Evolutionary conservation across 345 rosid species (phyloP).

Genomic region (Melastoma malabathricum): DNA sequence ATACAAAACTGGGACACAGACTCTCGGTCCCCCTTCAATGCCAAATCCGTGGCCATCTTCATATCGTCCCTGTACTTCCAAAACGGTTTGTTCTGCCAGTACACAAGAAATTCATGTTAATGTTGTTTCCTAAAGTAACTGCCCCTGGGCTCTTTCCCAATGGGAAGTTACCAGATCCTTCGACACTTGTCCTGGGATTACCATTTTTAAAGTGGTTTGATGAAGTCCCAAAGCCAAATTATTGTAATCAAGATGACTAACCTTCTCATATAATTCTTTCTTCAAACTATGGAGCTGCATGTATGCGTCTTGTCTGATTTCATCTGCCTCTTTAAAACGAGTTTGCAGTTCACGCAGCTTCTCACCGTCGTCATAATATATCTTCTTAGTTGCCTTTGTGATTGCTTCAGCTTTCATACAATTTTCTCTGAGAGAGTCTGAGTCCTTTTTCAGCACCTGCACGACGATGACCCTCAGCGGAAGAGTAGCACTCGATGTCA

Average conservation of each 20-base stretch:
- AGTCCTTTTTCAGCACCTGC: conserved; percentile 65
- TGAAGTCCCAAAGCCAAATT: no score
- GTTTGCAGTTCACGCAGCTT: conserved; percentile 28
- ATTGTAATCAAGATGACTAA: conserved; percentile 9
- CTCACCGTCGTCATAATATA: conserved; percentile 27
- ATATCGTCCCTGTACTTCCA: conserved; percentile 50
- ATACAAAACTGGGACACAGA: conserved; percentile 44
- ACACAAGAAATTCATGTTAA: neutral
- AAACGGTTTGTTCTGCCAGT: conserved; percentile 43
- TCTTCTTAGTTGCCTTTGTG: conserved; percentile 41
- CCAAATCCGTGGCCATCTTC: conserved; percentile 42
- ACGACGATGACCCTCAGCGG: neutral
- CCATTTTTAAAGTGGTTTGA: no score
- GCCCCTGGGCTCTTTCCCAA: neutral
- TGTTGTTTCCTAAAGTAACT: conserved; percentile 1
- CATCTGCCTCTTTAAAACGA: conserved; percentile 47
- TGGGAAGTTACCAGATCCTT: no score
- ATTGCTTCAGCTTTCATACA: conserved; percentile 42
- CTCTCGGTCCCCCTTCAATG: conserved; percentile 36
- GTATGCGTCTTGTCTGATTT: conserved; percentile 60
- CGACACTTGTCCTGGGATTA: no score
- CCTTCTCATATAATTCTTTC: conserved; percentile 54
- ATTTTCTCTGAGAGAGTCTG: conserved; percentile 39
- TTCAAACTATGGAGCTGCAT: conserved; percentile 35
- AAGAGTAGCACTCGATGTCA: neutral